Evolutionary conservation across 1,139 yeast genomes (phyloP), one percentile per base, ranked within the genome.

Genomic region (Sugiyamaella paludigena): DNA sequence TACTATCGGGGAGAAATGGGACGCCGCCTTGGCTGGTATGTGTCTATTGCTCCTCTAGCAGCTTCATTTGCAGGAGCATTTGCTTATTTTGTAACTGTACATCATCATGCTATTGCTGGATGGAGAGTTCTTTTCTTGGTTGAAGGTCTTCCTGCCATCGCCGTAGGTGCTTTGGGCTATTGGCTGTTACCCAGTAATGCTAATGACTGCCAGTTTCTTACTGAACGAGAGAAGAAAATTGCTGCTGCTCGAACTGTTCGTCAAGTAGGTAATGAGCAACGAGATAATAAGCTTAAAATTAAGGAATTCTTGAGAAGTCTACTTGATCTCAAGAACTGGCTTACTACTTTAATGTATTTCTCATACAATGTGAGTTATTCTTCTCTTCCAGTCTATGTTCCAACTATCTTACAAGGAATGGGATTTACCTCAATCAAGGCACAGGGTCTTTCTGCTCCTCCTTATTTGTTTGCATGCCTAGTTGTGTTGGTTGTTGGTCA

Each of bases 1-100:
- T 62, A 62, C 41, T 53, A 51, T 37, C 50, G 66, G 7, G 54
- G 53, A 13, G 67, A 62, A 42, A 44, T 59, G 40, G 61, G 80
- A 2, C 65, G 76, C 39, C 67, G 85, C 60, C 77, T 77, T 60
- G 77, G 83, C 19, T 65, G 76, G 41, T 67, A 84, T 60, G 76
- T 77, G 58, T 76, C 83, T 15, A 66, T 79, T 43, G 45, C 62
- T 9, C 58, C 63, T 1, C 36, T 63, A n/a, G 56, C 62, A 10
- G 50, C 61, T 19, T 51, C 59, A 6, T 55, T 62, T 42, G 47
- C 63, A 11, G 66, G 65, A 4, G 56, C 56, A 9, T 45, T 62
- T 27, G 65, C 65, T 1, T 62, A 57, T 40, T 62, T 61, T 6
- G 49, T 84, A 80, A 55, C 64, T 26, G 44, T 43, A 24, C 52